Conservation (phyloP, 2,329 filamentous ascomycete genomes). For the Stenocarpella maydis region DNA sequence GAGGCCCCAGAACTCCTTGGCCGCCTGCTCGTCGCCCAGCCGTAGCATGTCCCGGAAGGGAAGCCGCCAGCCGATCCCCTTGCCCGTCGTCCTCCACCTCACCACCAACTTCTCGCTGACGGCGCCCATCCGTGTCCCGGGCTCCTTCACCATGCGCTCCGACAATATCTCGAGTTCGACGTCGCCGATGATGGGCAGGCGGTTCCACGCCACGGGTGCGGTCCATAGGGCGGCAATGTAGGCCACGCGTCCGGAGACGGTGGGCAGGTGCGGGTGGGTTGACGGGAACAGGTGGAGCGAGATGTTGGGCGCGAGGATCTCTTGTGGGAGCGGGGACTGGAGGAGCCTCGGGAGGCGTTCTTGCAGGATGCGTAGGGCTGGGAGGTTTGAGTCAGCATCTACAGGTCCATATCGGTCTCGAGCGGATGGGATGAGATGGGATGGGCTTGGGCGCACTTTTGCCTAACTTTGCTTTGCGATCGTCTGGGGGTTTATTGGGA, state of each 20-base stretch:
- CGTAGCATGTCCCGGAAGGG: conserved; percentile 39
- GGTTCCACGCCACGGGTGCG: conserved; percentile 93
- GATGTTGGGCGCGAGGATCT: conserved; percentile 79
- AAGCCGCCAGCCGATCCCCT: conserved; percentile 46
- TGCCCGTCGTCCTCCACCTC: conserved; percentile 79
- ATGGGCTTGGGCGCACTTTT: conserved; percentile 57
- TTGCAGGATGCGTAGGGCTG: conserved; percentile 72
- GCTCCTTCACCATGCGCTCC: conserved; percentile 81
- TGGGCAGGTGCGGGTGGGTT: conserved; percentile 87
- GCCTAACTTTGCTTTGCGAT: conserved; percentile 69
- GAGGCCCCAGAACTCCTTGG: conserved; percentile 84
- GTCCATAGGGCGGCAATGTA: conserved; percentile 97
- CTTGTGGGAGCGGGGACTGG: conserved; percentile 73
- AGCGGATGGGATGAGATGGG: not conserved
- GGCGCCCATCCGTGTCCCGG: conserved; percentile 60
- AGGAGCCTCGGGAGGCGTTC: conserved; percentile 72
- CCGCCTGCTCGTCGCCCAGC: conserved; percentile 50
- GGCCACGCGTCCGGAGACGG: conserved; percentile 87
- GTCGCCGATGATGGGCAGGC: conserved; percentile 88
- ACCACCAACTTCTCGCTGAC: conserved; percentile 85
- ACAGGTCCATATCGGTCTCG: not conserved
- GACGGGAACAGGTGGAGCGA: conserved; percentile 75
- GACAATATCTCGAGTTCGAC: conserved; percentile 87
- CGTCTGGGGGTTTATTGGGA: conserved; percentile 54
- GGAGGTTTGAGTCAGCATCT: conserved; percentile 1